Evolutionary conservation across 2,329 filamentous ascomycete species (phyloP).

Genomic region (Ilyonectria robusta): DNA sequence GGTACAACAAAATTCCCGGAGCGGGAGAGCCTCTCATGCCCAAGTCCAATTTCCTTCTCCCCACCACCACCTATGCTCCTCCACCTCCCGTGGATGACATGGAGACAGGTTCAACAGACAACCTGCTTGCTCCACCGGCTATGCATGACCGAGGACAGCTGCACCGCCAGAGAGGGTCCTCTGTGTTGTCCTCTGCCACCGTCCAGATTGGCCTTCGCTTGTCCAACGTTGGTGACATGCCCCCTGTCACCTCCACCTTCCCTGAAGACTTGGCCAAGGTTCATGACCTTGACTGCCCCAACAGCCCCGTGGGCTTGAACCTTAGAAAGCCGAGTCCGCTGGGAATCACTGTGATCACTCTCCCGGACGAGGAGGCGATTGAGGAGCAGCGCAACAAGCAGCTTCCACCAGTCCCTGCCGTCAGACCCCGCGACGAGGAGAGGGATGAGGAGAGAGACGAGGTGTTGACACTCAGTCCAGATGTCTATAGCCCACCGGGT

Average conservation of each 20-base stretch:
- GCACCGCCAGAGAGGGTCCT: conserved; percentile 71
- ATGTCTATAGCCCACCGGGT: conserved; percentile 64
- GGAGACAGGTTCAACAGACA: conserved; percentile 22
- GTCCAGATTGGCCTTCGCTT: conserved; percentile 80
- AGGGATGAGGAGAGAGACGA: conserved; percentile 49
- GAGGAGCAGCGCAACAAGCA: conserved; percentile 40
- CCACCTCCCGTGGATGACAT: conserved; percentile 30
- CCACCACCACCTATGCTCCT: conserved; percentile 62
- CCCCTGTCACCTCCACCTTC: conserved; percentile 45
- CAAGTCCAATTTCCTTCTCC: conserved; percentile 56
- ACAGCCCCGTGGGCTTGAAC: conserved; percentile 36
- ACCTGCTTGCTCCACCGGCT: conserved; percentile 58
- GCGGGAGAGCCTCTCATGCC: conserved; percentile 44
- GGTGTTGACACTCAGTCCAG: conserved; percentile 62
- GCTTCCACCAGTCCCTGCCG: conserved; percentile 55
- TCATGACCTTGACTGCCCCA: conserved; percentile 56
- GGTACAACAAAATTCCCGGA: conserved; percentile 47
- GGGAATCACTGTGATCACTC: conserved; percentile 45
- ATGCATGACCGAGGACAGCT: conserved; percentile 55
- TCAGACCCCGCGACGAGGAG: conserved; percentile 37
- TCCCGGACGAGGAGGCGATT: conserved; percentile 42
- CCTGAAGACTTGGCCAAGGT: conserved; percentile 49
- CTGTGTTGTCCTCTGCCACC: conserved; percentile 75
- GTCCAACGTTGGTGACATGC: conserved; percentile 70
- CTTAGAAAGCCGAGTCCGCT: conserved; percentile 44